A percentile compares a stretch with the other conserved stretches of the same genome.
Conservation (phyloP, 2,329 filamentous ascomycete species). For the Aureobasidium sp. region DNA sequence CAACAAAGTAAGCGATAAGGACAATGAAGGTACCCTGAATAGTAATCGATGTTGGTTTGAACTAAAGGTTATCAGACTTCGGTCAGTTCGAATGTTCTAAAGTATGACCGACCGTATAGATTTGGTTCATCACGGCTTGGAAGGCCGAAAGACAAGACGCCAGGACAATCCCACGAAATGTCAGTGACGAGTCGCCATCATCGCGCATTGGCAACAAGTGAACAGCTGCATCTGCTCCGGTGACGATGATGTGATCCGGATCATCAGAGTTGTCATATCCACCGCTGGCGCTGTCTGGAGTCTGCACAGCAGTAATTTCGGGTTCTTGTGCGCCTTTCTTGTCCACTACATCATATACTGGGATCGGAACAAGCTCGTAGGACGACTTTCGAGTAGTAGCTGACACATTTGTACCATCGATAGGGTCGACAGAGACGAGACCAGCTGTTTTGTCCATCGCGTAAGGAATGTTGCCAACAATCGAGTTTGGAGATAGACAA, state of each 20-base stretch:
- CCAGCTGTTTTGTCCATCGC: background rate
- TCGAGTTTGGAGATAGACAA: too few species aligned
- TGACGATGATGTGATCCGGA: constrained; percentile 36
- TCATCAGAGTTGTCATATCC: background rate
- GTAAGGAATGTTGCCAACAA: background rate
- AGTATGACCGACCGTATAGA: constrained; percentile 38
- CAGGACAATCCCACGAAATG: constrained; percentile 45
- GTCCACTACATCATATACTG: background rate
- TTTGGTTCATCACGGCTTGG: constrained; percentile 48
- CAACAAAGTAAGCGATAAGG: constrained; percentile 43
- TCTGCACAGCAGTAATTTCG: background rate
- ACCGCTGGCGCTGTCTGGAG: background rate
- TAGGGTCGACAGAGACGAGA: background rate
- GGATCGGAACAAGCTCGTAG: background rate
- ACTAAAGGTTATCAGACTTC: constrained; percentile 1
- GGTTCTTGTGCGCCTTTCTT: background rate
- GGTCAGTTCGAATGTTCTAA: background rate
- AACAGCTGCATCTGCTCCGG: constrained; percentile 41
- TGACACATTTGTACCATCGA: background rate
- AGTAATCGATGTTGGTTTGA: constrained; percentile 8
- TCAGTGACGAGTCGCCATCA: constrained; percentile 43
- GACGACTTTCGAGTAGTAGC: background rate
- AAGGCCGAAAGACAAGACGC: constrained; percentile 43
- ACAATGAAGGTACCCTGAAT: constrained; percentile 12
- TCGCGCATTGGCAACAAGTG: constrained; percentile 45